A percentile compares a stretch with the other conserved stretches of the same genome.
Evolutionary conservation across 2,329 filamentous ascomycete genomes (phyloP).

Genomic region (Fusarium papillatum): DNA sequence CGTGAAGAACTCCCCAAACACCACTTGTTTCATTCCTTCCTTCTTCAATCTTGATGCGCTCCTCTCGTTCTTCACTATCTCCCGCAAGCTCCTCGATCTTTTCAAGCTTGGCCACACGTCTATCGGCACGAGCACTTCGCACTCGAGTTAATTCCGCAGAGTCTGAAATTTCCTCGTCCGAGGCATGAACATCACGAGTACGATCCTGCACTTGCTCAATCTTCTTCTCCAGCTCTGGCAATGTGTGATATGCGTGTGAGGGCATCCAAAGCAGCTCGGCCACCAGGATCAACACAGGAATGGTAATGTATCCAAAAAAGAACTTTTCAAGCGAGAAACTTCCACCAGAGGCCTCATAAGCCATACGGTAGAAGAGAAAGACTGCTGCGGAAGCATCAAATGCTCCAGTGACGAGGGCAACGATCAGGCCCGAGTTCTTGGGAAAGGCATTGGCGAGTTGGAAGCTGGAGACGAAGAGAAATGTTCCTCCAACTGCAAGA

Average conservation of each 20-base stretch:
- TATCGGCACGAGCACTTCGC: conserved; percentile 58
- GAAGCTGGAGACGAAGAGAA: conserved; percentile 85
- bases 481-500: conserved; percentile 82
- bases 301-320: conserved; percentile 55
- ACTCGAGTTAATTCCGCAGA: conserved; percentile 58
- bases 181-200: conserved; percentile 60
- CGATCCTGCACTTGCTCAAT: conserved; percentile 54
- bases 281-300: conserved; percentile 52
- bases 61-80: conserved; percentile 65
- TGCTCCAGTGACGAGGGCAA: conserved; percentile 83
- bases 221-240: conserved; percentile 54
- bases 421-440: conserved; percentile 78
- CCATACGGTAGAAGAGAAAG: conserved; percentile 79
- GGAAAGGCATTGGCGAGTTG: conserved; percentile 88
- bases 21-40: conserved; percentile 71
- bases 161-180: conserved; percentile 67
- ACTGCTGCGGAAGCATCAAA: conserved; percentile 87
- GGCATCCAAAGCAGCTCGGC: conserved; percentile 58
- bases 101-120: conserved; percentile 68
- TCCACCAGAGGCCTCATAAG: conserved; percentile 70
- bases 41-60: conserved; percentile 68
- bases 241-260: conserved; percentile 52
- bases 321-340: conserved; percentile 53
- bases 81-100: conserved; percentile 76
- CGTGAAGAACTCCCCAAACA: conserved; percentile 81